Evolutionary conservation across 2,329 filamentous ascomycete species (phyloP).

Genomic region (Penicillium digitatum): DNA sequence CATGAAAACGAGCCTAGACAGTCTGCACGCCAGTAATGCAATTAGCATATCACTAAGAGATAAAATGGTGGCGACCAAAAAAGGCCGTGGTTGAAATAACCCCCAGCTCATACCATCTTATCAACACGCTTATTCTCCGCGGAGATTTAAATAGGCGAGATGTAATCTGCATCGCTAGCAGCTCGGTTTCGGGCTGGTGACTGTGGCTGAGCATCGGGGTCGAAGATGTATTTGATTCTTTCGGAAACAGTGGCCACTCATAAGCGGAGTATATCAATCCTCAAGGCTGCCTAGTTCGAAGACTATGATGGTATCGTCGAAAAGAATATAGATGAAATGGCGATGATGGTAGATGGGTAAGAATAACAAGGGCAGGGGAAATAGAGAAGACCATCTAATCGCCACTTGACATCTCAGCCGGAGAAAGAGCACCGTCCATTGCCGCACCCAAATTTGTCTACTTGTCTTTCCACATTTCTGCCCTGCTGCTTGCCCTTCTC

Average conservation of each 20-base stretch:
- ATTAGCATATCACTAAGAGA: conserved; percentile 39
- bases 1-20: too few relatives aligned
- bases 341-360: not conserved
- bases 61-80: conserved; percentile 44
- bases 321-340: not conserved
- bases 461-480: not conserved
- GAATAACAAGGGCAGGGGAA: not conserved
- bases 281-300: too few relatives aligned
- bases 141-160: conserved; percentile 14
- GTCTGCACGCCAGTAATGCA: too few relatives aligned
- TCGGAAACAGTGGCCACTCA: too few relatives aligned
- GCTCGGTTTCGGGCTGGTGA: conserved; percentile 1
- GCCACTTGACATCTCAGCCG: not conserved
- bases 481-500: too few relatives aligned
- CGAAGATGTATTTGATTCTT: not conserved
- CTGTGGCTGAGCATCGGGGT: conserved; percentile 12
- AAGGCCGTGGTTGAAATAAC: conserved; percentile 36
- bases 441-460: not conserved
- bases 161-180: conserved; percentile 7
- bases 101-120: conserved; percentile 37
- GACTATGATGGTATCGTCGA: too few relatives aligned
- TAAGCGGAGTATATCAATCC: too few relatives aligned
- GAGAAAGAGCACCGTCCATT: not conserved
- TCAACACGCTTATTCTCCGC: not conserved
- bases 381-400: not conserved